Conservation (phyloP, 2,329 filamentous ascomycete genomes). For the Sporothrix brasiliensis region DNA sequence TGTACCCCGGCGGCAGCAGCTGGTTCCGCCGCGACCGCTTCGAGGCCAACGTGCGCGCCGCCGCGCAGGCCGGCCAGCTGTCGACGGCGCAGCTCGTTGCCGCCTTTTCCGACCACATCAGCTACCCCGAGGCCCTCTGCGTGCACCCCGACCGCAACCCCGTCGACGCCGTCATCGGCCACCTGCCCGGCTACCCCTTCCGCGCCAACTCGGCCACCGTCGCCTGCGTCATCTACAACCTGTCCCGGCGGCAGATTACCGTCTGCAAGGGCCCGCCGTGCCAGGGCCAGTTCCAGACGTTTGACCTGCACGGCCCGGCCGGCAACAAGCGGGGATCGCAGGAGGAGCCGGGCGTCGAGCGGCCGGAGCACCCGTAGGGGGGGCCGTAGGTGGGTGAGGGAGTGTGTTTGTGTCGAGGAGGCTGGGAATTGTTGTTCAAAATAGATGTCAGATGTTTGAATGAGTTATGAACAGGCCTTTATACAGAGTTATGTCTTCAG, state of each 20-base stretch:
- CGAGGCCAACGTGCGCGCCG: constrained; percentile 31
- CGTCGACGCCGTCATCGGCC: constrained; percentile 29
- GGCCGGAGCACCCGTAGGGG: constrained; percentile 13
- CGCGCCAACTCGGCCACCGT: constrained; percentile 35
- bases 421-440: too few species aligned
- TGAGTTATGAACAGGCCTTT: too few species aligned
- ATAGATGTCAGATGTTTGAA: background rate
- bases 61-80: constrained; percentile 23
- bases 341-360: constrained; percentile 16
- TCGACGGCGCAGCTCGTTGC: constrained; percentile 29
- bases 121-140: constrained; percentile 38
- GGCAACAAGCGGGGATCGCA: constrained; percentile 29
- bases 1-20: constrained; percentile 37
- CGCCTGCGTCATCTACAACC: constrained; percentile 39
- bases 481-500: too few species aligned
- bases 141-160: constrained; percentile 35
- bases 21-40: constrained; percentile 36
- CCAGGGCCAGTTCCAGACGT: constrained; percentile 35
- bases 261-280: constrained; percentile 39
- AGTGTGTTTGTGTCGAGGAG: too few species aligned
- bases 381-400: too few species aligned
- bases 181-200: constrained; percentile 35
- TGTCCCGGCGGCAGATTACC: constrained; percentile 32
- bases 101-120: constrained; percentile 38
- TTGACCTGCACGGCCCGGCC: constrained; percentile 24